phyloP scores from a whole-genome alignment of 2,329 filamentous ascomycete genomes.

The Didymella lethalis region DNA sequence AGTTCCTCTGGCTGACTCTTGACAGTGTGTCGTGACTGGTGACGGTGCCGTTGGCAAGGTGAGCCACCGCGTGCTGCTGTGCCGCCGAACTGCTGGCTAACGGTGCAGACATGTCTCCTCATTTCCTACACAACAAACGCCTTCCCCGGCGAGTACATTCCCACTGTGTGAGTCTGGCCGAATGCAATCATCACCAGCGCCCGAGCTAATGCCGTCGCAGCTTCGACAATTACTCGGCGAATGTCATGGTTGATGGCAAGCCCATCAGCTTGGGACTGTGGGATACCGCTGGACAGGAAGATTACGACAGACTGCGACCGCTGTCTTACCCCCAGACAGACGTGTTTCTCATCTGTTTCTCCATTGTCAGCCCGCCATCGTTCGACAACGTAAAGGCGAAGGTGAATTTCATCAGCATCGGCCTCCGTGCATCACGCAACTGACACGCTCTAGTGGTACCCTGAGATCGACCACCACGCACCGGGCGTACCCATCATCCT shows the following conservation, averaged over 20 bases:
- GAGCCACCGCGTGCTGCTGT: constrained; percentile 47
- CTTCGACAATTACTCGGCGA: constrained; percentile 99
- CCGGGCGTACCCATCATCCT: constrained; percentile 95
- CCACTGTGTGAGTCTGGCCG: constrained; percentile 77
- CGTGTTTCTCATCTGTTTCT: constrained; percentile 98
- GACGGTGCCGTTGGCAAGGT: constrained; percentile 99
- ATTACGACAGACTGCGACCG: constrained; percentile 94
- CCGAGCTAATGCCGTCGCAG: constrained; percentile 57
- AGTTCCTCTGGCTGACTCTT: neutral
- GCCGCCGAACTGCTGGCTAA: constrained; percentile 37
- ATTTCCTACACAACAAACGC: constrained; percentile 99
- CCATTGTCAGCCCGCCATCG: constrained; percentile 94
- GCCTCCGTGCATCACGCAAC: constrained; percentile 5
- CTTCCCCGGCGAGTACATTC: constrained; percentile 99
- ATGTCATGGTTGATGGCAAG: constrained; percentile 98
- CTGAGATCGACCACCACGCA: constrained; percentile 96
- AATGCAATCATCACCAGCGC: constrained; percentile 16
- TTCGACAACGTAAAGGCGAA: constrained; percentile 99
- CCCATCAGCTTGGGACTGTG: constrained; percentile 95
- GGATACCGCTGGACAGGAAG: constrained; percentile 99
- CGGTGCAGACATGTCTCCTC: constrained; percentile 86
- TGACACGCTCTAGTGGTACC: constrained; percentile 76
- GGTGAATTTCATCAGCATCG: constrained; percentile 62
- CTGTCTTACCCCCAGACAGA: constrained; percentile 98
- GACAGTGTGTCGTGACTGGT: constrained; percentile 80